A percentile compares a stretch with the other conserved stretches of the same genome.
These are phyloP conservation scores for Candida loeiensis DNA, from an alignment of 805 yeast species.

Conservation along the genomic window DNA sequence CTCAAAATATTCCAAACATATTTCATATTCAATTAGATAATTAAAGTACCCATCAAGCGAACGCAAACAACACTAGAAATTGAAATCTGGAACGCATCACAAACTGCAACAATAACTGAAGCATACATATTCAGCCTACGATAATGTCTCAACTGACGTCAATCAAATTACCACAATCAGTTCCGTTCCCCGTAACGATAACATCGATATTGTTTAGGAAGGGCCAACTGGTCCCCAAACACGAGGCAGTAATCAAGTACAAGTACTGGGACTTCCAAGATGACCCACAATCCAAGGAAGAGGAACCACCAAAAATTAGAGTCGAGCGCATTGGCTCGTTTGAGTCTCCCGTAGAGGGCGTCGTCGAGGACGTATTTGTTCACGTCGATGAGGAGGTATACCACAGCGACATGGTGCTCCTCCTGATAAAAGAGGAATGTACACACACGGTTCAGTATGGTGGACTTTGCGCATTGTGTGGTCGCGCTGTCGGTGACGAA, in stretches of 20 bases:
- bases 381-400: constrained; percentile 58
- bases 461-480: constrained; percentile 92
- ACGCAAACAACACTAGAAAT: no score
- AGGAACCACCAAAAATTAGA: constrained; percentile 42
- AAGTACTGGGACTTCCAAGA: constrained; percentile 66
- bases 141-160: constrained; percentile 41
- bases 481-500: constrained; percentile 65
- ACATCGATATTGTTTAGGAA: constrained; percentile 43
- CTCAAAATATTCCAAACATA: not conserved
- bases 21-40: no score
- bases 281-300: constrained; percentile 45
- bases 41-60: no score
- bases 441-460: constrained; percentile 91
- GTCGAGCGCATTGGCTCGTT: constrained; percentile 72
- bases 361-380: constrained; percentile 48
- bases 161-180: constrained; percentile 54
- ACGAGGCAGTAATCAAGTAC: constrained; percentile 55
- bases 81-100: no score
- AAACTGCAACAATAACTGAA: no score
- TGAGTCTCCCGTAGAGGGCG: constrained; percentile 82
- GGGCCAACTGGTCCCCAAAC: constrained; percentile 49
- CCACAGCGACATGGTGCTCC: constrained; percentile 43
- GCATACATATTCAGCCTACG: no score
- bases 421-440: constrained; percentile 74
- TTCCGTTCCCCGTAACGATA: constrained; percentile 67